Conservation (phyloP, 345 rosid genomes). For the Nasturtium officinale region DNA sequence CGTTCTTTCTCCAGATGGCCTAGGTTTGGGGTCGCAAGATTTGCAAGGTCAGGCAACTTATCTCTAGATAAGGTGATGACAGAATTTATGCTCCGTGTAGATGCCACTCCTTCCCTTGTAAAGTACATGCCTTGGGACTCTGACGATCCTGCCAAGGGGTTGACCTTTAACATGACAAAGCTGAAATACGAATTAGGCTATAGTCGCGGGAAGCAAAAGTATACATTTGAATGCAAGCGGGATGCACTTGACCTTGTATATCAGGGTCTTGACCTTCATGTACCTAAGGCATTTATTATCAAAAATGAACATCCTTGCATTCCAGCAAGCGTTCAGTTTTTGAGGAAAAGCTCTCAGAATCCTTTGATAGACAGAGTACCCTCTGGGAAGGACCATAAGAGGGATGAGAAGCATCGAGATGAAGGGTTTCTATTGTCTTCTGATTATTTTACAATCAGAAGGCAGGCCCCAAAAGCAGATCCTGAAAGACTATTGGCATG, state of each 20-base stretch:
- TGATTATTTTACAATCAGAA: slow-evolving; percentile 93
- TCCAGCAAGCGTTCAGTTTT: slow-evolving; percentile 53
- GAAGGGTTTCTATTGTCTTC: slow-evolving; percentile 90
- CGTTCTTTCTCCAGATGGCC: slow-evolving; percentile 91
- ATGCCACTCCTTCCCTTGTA: slow-evolving; percentile 73
- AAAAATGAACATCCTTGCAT: slow-evolving; percentile 57
- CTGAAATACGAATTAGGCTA: slow-evolving; percentile 77
- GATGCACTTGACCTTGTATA: slow-evolving; percentile 96
- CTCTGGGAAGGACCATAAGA: slow-evolving; percentile 55
- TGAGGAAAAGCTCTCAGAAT: slow-evolving; percentile 67
- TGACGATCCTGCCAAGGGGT: slow-evolving; percentile 95
- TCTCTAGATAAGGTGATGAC: slow-evolving; percentile 96
- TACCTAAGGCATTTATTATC: slow-evolving; percentile 70
- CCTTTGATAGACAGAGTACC: slow-evolving; percentile 62
- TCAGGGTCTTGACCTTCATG: slow-evolving; percentile 88
- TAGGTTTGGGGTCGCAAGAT: slow-evolving; percentile 89
- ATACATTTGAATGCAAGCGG: slow-evolving; percentile 86
- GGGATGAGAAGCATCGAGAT: slow-evolving; percentile 76
- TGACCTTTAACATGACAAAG: slow-evolving; percentile 79
- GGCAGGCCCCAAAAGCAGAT: slow-evolving; percentile 95
- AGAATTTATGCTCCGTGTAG: slow-evolving; percentile 90
- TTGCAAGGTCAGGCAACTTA: slow-evolving; percentile 84
- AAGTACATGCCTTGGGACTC: slow-evolving; percentile 76
- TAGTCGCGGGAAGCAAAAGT: slow-evolving; percentile 89
- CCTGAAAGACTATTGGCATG: slow-evolving; percentile 86